phyloP scores from a whole-genome alignment of 2,329 filamentous ascomycete species.

The Claviceps sorghi region DNA sequence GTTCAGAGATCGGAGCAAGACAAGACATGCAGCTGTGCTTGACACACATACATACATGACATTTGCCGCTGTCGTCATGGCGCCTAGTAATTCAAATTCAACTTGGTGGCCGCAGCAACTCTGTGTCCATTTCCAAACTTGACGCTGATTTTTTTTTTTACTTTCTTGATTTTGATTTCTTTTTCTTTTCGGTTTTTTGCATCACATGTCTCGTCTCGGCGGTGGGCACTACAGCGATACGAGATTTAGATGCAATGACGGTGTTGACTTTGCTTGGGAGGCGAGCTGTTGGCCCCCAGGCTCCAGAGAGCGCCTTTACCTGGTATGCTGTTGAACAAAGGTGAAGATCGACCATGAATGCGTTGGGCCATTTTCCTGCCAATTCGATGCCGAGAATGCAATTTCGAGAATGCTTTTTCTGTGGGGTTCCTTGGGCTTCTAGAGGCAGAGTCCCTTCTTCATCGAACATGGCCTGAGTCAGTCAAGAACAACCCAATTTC shows the following conservation, averaged over 20 bases:
- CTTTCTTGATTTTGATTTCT: too few species aligned
- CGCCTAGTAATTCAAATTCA: background rate
- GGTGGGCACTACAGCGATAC: background rate
- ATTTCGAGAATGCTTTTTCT: background rate
- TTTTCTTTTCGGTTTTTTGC: too few species aligned
- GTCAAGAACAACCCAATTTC: too few species aligned
- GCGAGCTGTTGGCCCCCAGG: background rate
- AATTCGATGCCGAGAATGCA: background rate
- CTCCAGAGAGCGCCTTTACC: background rate
- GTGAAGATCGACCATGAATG: too few species aligned
- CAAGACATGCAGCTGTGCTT: conserved; percentile 2
- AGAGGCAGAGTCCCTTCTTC: too few species aligned
- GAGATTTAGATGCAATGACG: background rate
- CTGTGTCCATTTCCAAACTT: background rate
- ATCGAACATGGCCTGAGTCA: too few species aligned
- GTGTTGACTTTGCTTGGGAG: background rate
- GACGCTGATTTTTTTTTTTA: background rate
- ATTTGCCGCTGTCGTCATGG: background rate
- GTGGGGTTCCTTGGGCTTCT: too few species aligned
- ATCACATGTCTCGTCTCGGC: background rate
- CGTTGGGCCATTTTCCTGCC: background rate
- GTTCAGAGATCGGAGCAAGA: background rate
- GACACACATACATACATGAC: background rate
- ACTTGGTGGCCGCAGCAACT: background rate
- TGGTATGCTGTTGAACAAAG: background rate